These are phyloP conservation scores for Zancudomyces culisetae DNA, from an alignment of 371 early-diverging fungal species.

Conservation along the genomic window DNA sequence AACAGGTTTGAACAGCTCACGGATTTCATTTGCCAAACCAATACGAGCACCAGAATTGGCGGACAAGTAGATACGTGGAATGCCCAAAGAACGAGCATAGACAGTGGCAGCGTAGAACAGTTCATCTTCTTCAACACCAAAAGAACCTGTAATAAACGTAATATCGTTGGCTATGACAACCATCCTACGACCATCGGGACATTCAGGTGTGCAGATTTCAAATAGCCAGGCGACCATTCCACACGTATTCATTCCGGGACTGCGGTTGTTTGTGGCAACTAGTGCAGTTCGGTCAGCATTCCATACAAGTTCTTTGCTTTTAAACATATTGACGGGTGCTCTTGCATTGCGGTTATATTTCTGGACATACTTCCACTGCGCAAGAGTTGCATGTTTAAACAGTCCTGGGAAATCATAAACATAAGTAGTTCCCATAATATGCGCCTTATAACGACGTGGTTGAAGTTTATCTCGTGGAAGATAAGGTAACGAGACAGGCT, in stretches of 20 bases:
- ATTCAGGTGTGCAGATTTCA: slow-evolving; percentile 81
- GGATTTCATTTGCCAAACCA: slow-evolving; percentile 87
- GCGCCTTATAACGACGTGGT: slow-evolving; percentile 93
- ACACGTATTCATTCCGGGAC: slow-evolving; percentile 74
- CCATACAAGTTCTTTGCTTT: slow-evolving; percentile 69
- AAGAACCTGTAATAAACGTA: slow-evolving; percentile 91
- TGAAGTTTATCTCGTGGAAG: slow-evolving; percentile 89
- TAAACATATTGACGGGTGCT: slow-evolving; percentile 45
- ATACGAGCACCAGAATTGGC: slow-evolving; percentile 99
- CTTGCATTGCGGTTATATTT: slow-evolving; percentile 6
- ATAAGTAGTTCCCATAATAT: slow-evolving; percentile 92
- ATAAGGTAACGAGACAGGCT: slow-evolving; percentile 65
- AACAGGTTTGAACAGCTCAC: slow-evolving; percentile 58
- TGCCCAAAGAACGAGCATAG: slow-evolving; percentile 61
- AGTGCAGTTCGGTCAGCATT: slow-evolving; percentile 53
- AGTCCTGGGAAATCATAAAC: slow-evolving; percentile 95
- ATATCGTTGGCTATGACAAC: slow-evolving; percentile 97
- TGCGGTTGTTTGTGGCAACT: slow-evolving; percentile 49
- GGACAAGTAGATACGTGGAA: slow-evolving; percentile 90
- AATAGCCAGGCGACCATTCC: slow-evolving; percentile 96
- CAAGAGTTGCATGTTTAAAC: slow-evolving; percentile 54
- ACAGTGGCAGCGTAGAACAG: slow-evolving; percentile 85
- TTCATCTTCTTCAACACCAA: slow-evolving; percentile 85
- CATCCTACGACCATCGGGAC: slow-evolving; percentile 69
- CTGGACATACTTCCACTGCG: slow-evolving; percentile 17